A percentile compares a stretch with the other conserved stretches of the same genome.
These are phyloP conservation scores for Botrytis cinerea DNA, from an alignment of 2,329 filamentous ascomycete genomes.

Conservation along the genomic window DNA sequence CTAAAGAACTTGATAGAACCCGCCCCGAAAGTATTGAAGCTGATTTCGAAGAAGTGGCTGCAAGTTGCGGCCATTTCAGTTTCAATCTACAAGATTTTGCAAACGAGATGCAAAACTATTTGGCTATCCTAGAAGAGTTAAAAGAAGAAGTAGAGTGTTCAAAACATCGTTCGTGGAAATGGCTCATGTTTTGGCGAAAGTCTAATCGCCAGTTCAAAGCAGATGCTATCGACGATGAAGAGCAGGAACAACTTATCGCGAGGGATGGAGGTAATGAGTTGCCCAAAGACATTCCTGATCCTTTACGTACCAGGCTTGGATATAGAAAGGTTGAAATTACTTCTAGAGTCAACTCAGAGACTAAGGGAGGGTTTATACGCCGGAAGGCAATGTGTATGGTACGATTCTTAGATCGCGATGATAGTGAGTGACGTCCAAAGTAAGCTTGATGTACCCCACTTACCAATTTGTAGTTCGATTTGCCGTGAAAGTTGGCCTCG, in stretches of 20 bases:
- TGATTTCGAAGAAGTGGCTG: slow-evolving; percentile 94
- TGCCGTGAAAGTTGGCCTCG: slow-evolving; percentile 89
- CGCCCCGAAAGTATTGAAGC: slow-evolving; percentile 77
- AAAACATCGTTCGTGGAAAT: slow-evolving; percentile 72
- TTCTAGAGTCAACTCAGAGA: slow-evolving; percentile 22
- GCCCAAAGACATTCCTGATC: slow-evolving; percentile 34
- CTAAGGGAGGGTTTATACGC: slow-evolving; percentile 29
- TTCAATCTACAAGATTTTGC: slow-evolving; percentile 90
- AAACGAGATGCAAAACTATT: slow-evolving; percentile 80
- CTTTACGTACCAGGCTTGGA: slow-evolving; percentile 27
- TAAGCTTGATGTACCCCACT: slow-evolving; percentile 30
- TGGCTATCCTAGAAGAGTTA: slow-evolving; percentile 83
- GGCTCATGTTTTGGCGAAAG: slow-evolving; percentile 76
- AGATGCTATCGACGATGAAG: slow-evolving; percentile 30
- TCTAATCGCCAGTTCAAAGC: slow-evolving; percentile 18
- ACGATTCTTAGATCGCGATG: slow-evolving; percentile 61
- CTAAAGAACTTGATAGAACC: slow-evolving; percentile 69
- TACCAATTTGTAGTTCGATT: slow-evolving; percentile 56
- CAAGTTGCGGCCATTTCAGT: slow-evolving; percentile 96
- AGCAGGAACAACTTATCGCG: slow-evolving; percentile 38
- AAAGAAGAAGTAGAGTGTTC: slow-evolving; percentile 68
- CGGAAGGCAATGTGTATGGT: slow-evolving; percentile 56
- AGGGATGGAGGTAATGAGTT: slow-evolving; percentile 23
- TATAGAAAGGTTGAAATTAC: slow-evolving; percentile 29
- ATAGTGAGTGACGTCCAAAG: slow-evolving; percentile 50